phyloP scores from a whole-genome alignment of 169 alveolate species.

The Babesia microti region DNA sequence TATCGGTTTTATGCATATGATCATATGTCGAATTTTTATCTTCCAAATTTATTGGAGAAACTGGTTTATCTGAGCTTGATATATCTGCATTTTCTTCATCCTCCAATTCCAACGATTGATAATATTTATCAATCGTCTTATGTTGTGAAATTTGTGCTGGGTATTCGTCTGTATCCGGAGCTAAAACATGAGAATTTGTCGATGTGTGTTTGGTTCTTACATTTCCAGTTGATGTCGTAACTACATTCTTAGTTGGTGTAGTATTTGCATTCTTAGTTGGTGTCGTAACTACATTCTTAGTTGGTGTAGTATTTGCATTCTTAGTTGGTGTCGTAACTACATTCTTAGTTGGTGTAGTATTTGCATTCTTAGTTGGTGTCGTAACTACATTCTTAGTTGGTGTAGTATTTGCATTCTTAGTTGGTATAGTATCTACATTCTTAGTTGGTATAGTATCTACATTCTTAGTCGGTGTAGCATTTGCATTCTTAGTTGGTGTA shows the following conservation, averaged over 20 bases:
- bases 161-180: conserved; percentile 23
- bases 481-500: conserved; percentile 26
- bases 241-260: conserved; percentile 33
- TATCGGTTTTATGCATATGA: conserved; percentile 20
- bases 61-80: conserved; percentile 24
- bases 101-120: conserved; percentile 36
- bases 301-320: no score
- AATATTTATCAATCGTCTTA: conserved; percentile 32
- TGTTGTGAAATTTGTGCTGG: conserved; percentile 16
- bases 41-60: no score
- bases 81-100: conserved; percentile 40
- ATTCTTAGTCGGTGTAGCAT: conserved; percentile 34
- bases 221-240: conserved; percentile 37
- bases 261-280: no score
- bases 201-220: conserved; percentile 36
- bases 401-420: conserved; percentile 13
- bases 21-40: no score
- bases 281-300: no score
- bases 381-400: no score
- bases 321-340: no score
- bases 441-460: conserved; percentile 29
- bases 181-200: conserved; percentile 30
- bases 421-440: conserved; percentile 28
- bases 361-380: no score
- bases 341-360: no score